Percentiles rank a stretch among this genome's conserved stretches.
These are phyloP conservation scores for Rhynchospora tenuis DNA, from an alignment of 176 grass and related monocot species.

Conservation along the genomic window DNA sequence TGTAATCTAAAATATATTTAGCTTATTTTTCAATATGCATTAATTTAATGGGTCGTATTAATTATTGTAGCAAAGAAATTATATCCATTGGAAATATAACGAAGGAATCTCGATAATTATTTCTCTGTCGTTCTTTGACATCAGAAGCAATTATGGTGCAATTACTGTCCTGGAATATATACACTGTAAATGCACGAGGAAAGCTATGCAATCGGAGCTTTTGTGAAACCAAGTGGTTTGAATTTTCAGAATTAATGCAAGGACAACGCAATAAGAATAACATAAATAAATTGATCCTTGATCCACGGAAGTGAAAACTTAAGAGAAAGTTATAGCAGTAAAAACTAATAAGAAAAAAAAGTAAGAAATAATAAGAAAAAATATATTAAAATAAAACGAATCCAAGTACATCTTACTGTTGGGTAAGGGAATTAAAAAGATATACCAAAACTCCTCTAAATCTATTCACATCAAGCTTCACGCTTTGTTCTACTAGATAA, in stretches of 20 bases:
- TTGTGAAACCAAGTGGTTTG: neutral
- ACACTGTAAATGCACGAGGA: neutral
- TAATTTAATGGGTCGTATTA: neutral
- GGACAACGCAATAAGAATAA: neutral
- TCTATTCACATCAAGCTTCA: constrained; percentile 62
- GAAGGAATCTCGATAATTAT: neutral
- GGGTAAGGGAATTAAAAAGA: constrained; percentile 57
- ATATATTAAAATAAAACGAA: neutral
- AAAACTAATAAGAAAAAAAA: neutral
- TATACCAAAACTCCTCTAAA: constrained; percentile 53
- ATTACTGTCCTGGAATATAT: neutral
- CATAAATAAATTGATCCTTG: constrained; percentile 4
- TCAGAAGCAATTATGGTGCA: neutral
- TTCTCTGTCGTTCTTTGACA: neutral
- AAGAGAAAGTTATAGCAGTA: neutral
- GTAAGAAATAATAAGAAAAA: neutral
- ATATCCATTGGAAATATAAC: neutral
- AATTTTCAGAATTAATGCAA: neutral
- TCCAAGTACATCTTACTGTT: constrained; percentile 10
- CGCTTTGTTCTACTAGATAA: constrained; percentile 77
- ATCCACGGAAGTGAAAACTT: constrained; percentile 1
- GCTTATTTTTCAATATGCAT: neutral
- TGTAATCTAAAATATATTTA: neutral
- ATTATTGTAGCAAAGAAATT: neutral
- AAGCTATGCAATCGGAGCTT: neutral